These are phyloP conservation scores for Setaria viridis DNA, from an alignment of 202 grass and related monocot species.

Conservation along the genomic window DNA sequence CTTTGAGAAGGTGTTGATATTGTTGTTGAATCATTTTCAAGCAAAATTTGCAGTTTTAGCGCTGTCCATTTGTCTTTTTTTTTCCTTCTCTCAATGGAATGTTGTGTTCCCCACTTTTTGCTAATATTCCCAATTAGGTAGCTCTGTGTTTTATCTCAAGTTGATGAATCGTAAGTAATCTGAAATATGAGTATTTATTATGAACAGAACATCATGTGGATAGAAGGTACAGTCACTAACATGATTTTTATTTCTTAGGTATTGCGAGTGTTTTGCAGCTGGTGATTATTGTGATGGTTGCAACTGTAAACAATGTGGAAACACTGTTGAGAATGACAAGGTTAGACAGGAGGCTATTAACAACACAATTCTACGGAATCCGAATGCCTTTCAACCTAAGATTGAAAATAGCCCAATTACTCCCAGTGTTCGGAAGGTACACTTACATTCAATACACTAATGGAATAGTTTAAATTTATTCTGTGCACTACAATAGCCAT, in stretches of 20 bases:
- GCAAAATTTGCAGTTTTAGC: neutral
- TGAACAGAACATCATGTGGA: conserved; percentile 21
- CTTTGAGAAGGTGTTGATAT: conserved; percentile 28
- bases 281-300: conserved; percentile 77
- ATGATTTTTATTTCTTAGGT: conserved; percentile 58
- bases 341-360: conserved; percentile 67
- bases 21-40: conserved; percentile 18
- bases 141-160: conserved; percentile 8
- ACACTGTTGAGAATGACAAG: conserved; percentile 71
- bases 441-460: conserved; percentile 51
- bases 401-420: conserved; percentile 67
- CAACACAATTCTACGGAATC: conserved; percentile 65
- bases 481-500: conserved; percentile 15
- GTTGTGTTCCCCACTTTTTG: conserved; percentile 29
- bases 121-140: conserved; percentile 9
- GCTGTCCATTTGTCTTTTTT: conserved; percentile 32
- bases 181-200: conserved; percentile 36
- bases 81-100: neutral
- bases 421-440: conserved; percentile 52
- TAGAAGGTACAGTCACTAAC: conserved; percentile 43
- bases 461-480: conserved; percentile 47
- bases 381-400: conserved; percentile 79
- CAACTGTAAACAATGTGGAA: conserved; percentile 78
- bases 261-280: conserved; percentile 84
- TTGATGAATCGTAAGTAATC: neutral